Conservation (phyloP, 169 alveolate genomes). For the Cryptosporidium parvum region DNA sequence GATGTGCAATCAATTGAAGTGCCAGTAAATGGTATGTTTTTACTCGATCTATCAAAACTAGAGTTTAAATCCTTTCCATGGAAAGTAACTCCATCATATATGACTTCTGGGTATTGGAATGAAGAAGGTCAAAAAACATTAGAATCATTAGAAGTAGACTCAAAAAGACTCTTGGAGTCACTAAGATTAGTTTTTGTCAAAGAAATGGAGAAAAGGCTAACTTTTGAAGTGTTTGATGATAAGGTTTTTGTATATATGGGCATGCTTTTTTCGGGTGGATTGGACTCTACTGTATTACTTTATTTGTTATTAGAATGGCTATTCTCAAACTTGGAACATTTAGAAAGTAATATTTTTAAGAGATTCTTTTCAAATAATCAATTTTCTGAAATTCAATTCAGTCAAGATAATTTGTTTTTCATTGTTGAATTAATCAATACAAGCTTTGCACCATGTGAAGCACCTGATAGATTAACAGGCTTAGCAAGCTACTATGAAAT, state of each 20-base stretch:
- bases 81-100: slow-evolving; percentile 10
- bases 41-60: slow-evolving; percentile 1
- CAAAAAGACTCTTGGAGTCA: slow-evolving; percentile 19
- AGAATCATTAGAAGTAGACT: slow-evolving; percentile 13
- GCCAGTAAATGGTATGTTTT: slow-evolving; percentile 28
- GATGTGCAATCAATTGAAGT: slow-evolving; percentile 34
- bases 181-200: slow-evolving; percentile 5
- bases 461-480: slow-evolving; percentile 73
- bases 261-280: slow-evolving; percentile 76
- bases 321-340: background rate
- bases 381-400: background rate
- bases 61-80: slow-evolving; percentile 18
- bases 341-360: background rate
- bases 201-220: slow-evolving; percentile 21
- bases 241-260: slow-evolving; percentile 38
- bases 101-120: slow-evolving; percentile 19
- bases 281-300: slow-evolving; percentile 72
- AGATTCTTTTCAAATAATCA: background rate
- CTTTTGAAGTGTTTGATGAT: background rate
- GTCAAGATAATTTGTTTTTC: slow-evolving; percentile 7
- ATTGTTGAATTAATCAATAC: slow-evolving; percentile 57
- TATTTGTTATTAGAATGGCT: slow-evolving; percentile 57
- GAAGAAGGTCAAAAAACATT: background rate
- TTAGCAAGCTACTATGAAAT: slow-evolving; percentile 53
- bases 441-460: slow-evolving; percentile 61